Percentiles rank a stretch among this genome's conserved stretches.
Evolutionary conservation across 768 basidiomycete genomes (phyloP).

Genomic region (Pleurotus platypus): DNA sequence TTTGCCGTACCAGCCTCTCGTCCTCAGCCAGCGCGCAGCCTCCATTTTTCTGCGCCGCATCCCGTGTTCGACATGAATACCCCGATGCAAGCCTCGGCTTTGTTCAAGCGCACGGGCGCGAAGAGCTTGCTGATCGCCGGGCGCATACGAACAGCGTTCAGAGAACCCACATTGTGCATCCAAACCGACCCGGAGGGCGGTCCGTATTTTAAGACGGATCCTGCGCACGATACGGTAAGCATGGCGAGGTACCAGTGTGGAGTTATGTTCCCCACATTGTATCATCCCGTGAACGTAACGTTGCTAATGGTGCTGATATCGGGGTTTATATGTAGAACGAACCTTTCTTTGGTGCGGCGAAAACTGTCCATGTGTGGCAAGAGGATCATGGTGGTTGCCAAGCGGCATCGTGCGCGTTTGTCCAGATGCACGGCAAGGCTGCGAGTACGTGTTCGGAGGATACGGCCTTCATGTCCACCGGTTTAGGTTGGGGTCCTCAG

Average conservation of each 20-base stretch:
- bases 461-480: slow-evolving; percentile 41
- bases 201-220: slow-evolving; percentile 40
- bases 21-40: slow-evolving; percentile 17
- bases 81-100: slow-evolving; percentile 33
- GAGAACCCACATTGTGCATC: slow-evolving; percentile 28
- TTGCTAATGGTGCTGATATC: neutral
- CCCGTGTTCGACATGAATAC: slow-evolving; percentile 36
- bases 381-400: slow-evolving; percentile 33
- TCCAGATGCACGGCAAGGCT: slow-evolving; percentile 47
- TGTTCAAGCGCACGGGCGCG: slow-evolving; percentile 35
- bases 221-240: slow-evolving; percentile 39
- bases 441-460: slow-evolving; percentile 31
- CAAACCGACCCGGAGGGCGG: slow-evolving; percentile 14
- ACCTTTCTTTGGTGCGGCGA: slow-evolving; percentile 39
- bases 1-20: slow-evolving; percentile 26
- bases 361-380: slow-evolving; percentile 38
- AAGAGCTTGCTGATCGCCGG: slow-evolving; percentile 41
- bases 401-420: slow-evolving; percentile 34
- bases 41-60: slow-evolving; percentile 46
- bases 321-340: slow-evolving; percentile 29
- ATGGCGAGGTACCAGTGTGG: slow-evolving; percentile 5
- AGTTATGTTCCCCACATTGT: neutral
- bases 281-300: too few relatives aligned
- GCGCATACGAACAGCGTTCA: slow-evolving; percentile 31
- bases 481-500: slow-evolving; percentile 30